Base-by-base conservation (phyloP, 176 grass and related monocot genomes). In the Puccinellia tenuiflora region DNA sequence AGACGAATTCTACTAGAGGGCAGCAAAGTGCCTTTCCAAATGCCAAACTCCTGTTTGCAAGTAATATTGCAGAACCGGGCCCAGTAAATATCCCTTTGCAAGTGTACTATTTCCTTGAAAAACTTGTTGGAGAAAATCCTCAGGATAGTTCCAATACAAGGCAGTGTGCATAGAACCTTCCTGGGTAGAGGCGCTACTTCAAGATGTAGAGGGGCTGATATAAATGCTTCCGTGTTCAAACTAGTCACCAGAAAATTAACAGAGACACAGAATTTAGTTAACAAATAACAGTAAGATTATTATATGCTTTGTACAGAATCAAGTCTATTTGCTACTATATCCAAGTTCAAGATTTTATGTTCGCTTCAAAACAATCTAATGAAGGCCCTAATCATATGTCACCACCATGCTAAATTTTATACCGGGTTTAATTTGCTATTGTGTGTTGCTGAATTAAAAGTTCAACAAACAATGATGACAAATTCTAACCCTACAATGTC, bases 21-120 rank as follows among this genome's bases (percentile, higher is more conserved):
- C 55, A 66, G 54, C 38, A 89, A 86, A 52, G 75, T 26, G 59
- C 88, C 95, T 78, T 89, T 90, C 92, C 92, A 94, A 34, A 97
- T 89, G 77, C 92, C 92, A 28, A 57, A 83, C 77, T 88, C 90
- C 76, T 92, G 80, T 37, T 86, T 90, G 81, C 81, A 92, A 75
- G 84, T 76, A 53, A 92, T 83, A 81, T 94, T 97, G 66, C 86
- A 94, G 76, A 97, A 85, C 67, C 69, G 88, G 66, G 88, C 90
- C 95, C 95, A 97, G 76, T 84, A 87, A 54, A 74, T 80, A 70
- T 67, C 37, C 20, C 77, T 90, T 84, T 87, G 81, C 80, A 97
- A 82, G 75, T 91, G 79, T 30, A 64, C 22, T 40, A 82, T 59
- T 70, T 86, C 90, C 73, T 87, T 86, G 68, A 70, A 67, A 91